Evolutionary conservation across 441 rosid genomes (phyloP).

Genomic region (Macaranga tanarius): DNA sequence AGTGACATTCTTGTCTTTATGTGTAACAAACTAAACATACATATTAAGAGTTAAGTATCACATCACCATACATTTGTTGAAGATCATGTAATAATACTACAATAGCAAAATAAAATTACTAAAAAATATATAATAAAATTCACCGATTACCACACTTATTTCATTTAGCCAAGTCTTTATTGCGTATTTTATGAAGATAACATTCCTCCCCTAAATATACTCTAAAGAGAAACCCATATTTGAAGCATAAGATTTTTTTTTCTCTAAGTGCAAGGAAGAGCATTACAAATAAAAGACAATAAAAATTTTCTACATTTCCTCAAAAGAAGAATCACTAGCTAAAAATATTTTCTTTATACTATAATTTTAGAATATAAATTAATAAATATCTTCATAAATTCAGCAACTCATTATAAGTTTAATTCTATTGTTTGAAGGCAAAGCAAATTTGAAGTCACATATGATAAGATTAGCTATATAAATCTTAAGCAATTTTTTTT

Average conservation of each 20-base stretch:
- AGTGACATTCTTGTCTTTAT: neutral
- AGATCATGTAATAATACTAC: neutral
- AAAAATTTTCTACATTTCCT: neutral
- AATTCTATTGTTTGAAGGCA: too few relatives aligned
- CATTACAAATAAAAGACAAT: neutral
- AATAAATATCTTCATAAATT: neutral
- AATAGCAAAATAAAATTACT: neutral
- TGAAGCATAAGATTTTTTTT: conserved; percentile 7
- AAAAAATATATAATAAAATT: conserved; percentile 9
- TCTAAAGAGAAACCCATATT: neutral
- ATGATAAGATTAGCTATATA: neutral
- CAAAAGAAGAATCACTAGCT: neutral
- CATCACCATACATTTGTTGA: neutral
- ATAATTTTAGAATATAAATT: neutral
- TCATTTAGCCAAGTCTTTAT: conserved; percentile 7
- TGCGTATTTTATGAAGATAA: neutral
- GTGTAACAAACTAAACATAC: neutral
- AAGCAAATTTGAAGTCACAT: neutral
- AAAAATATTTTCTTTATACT: neutral
- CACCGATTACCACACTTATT: neutral
- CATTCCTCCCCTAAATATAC: neutral
- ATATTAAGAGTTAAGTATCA: neutral
- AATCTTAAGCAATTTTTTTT: too few relatives aligned
- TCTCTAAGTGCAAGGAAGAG: neutral
- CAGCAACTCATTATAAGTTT: neutral